A percentile compares a stretch with the other conserved stretches of the same genome.
phyloP scores from a whole-genome alignment of 2,329 filamentous ascomycete genomes.

The Didymella exigua region DNA sequence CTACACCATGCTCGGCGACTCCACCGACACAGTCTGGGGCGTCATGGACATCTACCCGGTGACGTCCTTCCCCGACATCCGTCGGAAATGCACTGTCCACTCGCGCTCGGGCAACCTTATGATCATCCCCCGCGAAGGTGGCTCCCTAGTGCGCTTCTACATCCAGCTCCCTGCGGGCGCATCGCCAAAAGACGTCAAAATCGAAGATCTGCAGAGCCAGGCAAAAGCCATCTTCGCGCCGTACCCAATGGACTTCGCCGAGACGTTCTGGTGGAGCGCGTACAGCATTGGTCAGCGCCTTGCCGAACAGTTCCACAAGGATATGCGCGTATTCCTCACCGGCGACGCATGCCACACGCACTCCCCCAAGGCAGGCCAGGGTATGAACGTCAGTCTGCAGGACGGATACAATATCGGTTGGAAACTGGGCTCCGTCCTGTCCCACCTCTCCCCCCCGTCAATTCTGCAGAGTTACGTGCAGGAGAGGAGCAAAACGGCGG shows the following conservation, averaged over 20 bases:
- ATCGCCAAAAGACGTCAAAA: conserved; percentile 57
- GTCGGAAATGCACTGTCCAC: conserved; percentile 57
- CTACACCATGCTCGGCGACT: conserved; percentile 65
- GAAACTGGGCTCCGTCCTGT: conserved; percentile 55
- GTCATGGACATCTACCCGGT: conserved; percentile 59
- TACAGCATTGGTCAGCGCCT: conserved; percentile 75
- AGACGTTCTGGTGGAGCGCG: conserved; percentile 73
- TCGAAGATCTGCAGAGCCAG: conserved; percentile 60
- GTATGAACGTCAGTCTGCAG: conserved; percentile 65
- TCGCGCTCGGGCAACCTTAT: conserved; percentile 54
- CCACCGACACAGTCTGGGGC: conserved; percentile 63
- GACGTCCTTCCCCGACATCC: conserved; percentile 58
- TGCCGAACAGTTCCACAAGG: conserved; percentile 70
- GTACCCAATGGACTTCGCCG: conserved; percentile 60
- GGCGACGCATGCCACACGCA: conserved; percentile 73
- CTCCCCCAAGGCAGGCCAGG: conserved; percentile 73
- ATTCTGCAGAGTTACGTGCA: conserved; percentile 67
- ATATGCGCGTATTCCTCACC: conserved; percentile 69
- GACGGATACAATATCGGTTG: conserved; percentile 65
- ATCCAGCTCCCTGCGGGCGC: conserved; percentile 62
- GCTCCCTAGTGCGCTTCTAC: conserved; percentile 65
- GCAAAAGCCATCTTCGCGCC: conserved; percentile 61
- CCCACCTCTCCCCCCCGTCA: conserved; percentile 59
- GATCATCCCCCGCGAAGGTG: conserved; percentile 61
- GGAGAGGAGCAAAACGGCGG: conserved; percentile 57